Percentiles rank a stretch among this genome's conserved stretches.
Evolutionary conservation across 2,329 filamentous ascomycete species (phyloP).

Genomic region (Colletotrichum sp.): DNA sequence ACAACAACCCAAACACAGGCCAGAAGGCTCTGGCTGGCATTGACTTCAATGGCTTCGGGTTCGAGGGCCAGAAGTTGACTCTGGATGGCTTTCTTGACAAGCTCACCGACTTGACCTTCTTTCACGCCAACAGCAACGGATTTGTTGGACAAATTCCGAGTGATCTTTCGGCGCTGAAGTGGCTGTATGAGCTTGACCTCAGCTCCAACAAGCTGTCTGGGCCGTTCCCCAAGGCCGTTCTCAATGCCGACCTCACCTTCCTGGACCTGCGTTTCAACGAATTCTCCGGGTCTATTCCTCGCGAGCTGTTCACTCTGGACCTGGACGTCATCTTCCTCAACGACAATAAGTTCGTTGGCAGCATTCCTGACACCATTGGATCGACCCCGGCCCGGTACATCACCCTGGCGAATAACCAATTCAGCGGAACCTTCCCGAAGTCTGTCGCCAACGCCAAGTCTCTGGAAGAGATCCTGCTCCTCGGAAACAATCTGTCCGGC

Average conservation of each 20-base stretch:
- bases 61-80: background rate
- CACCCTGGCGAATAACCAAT: background rate
- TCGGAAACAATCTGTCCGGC: background rate
- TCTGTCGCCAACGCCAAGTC: background rate
- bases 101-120: conserved; percentile 1
- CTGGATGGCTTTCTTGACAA: conserved; percentile 1
- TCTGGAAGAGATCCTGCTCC: background rate
- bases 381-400: background rate
- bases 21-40: background rate
- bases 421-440: background rate
- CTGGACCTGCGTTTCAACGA: background rate
- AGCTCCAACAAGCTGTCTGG: background rate
- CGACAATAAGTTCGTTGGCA: background rate
- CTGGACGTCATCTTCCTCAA: conserved; percentile 3
- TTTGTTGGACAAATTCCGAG: background rate
- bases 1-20: background rate
- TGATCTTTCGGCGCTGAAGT: background rate
- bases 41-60: background rate
- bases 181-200: background rate
- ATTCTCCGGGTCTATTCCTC: background rate
- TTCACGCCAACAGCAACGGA: conserved; percentile 1
- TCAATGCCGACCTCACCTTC: background rate
- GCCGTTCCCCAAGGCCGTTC: background rate
- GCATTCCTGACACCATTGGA: background rate
- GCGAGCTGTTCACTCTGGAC: background rate